A percentile compares a stretch with the other conserved stretches of the same genome.
Evolutionary conservation across 768 basidiomycete species (phyloP).

Genomic region (Russula virescens): DNA sequence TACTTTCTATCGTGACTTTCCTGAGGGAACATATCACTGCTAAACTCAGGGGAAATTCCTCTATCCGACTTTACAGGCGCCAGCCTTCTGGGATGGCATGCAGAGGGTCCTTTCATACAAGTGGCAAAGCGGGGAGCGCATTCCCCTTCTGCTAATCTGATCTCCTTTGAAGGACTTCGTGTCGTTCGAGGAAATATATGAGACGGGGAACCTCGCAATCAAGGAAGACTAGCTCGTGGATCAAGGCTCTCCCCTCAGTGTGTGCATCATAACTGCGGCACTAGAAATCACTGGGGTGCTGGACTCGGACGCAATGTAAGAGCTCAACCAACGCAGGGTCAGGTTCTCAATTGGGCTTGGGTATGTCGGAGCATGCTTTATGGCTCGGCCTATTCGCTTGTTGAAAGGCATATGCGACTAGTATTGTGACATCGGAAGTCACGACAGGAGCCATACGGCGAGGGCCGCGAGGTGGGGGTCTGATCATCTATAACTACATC

Average conservation of each 20-base stretch:
- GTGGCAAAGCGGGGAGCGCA: conserved; percentile 82
- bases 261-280: conserved; percentile 79
- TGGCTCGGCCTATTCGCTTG: neutral
- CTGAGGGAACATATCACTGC: neutral
- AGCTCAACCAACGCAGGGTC: conserved; percentile 58
- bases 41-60: conserved; percentile 75
- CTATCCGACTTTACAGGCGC: conserved; percentile 70
- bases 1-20: no score
- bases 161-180: conserved; percentile 56
- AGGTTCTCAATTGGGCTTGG: conserved; percentile 87
- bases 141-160: conserved; percentile 56
- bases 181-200: conserved; percentile 72
- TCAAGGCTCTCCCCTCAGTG: conserved; percentile 40
- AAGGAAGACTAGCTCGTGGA: conserved; percentile 64
- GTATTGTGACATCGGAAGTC: conserved; percentile 67
- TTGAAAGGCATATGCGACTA: conserved; percentile 30
- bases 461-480: conserved; percentile 76
- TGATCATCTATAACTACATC: conserved; percentile 86
- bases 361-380: conserved; percentile 34
- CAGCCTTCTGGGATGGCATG: conserved; percentile 82
- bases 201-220: conserved; percentile 54
- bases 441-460: conserved; percentile 66
- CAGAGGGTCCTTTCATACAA: conserved; percentile 85
- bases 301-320: conserved; percentile 56
- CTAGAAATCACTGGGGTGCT: conserved; percentile 84